These are phyloP conservation scores for Fomitiporia mediterranea DNA, from an alignment of 1,284 basidiomycete species.

Conservation along the genomic window DNA sequence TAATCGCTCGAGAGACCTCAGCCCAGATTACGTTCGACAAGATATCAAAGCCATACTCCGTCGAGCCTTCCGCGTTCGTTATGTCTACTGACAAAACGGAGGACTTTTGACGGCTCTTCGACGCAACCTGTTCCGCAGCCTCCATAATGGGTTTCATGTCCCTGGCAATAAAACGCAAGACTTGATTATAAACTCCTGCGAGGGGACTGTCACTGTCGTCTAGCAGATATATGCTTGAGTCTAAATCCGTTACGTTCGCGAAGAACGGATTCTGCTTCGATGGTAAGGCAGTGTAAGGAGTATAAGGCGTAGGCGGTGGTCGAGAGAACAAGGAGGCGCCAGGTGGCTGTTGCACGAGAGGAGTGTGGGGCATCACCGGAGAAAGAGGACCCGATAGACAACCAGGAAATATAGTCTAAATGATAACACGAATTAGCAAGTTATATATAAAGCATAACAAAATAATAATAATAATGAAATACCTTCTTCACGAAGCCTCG, in stretches of 20 bases:
- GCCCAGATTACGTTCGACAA: conserved; percentile 87
- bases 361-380: conserved; percentile 52
- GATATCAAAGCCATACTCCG: conserved; percentile 62
- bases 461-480: conserved; percentile 24
- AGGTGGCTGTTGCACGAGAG: conserved; percentile 8
- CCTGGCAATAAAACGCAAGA: conserved; percentile 76
- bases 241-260: conserved; percentile 28
- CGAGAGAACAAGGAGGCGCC: conserved; percentile 26
- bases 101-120: background rate
- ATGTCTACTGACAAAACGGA: background rate
- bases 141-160: conserved; percentile 71
- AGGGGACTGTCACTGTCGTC: conserved; percentile 65
- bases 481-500: conserved; percentile 76
- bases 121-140: conserved; percentile 62
- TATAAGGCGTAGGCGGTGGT: conserved; percentile 56
- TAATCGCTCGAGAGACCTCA: conserved; percentile 72
- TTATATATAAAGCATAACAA: too few species aligned
- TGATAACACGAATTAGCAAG: conserved; percentile 9
- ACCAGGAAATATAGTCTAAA: conserved; percentile 68
- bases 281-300: conserved; percentile 58
- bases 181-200: conserved; percentile 71
- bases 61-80: background rate
- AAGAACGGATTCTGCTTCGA: conserved; percentile 45
- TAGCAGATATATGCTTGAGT: conserved; percentile 41
- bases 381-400: conserved; percentile 65